Percentiles rank a stretch among this genome's conserved stretches.
Conservation (phyloP, 2,329 filamentous ascomycete genomes). For the Aureobasidium musti region DNA sequence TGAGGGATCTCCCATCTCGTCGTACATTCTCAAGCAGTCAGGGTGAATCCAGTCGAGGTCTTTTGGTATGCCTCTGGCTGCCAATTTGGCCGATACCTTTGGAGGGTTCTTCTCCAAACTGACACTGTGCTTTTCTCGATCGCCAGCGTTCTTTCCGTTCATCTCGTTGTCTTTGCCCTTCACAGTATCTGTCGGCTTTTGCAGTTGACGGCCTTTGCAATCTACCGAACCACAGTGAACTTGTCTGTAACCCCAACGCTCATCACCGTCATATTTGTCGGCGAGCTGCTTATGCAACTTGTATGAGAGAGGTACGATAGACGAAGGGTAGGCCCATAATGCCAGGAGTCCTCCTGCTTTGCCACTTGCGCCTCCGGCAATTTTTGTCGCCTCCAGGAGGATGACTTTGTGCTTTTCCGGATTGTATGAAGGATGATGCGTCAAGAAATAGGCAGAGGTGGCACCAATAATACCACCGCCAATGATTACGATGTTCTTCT, state of each 20-base stretch:
- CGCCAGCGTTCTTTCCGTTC: conserved; percentile 37
- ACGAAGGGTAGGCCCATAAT: conserved; percentile 85
- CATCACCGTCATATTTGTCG: conserved; percentile 74
- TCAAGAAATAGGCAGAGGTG: conserved; percentile 88
- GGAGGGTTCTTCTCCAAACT: conserved; percentile 59
- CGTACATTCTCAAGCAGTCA: conserved; percentile 67
- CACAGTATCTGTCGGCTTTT: conserved; percentile 34
- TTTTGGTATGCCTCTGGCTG: conserved; percentile 65
- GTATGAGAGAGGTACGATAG: conserved; percentile 84
- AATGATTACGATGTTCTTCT: conserved; percentile 42
- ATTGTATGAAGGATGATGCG: conserved; percentile 79
- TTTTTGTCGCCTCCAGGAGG: conserved; percentile 78
- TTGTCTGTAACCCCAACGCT: conserved; percentile 82
- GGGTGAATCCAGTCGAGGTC: conserved; percentile 84
- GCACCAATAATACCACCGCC: conserved; percentile 92
- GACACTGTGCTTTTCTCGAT: conserved; percentile 45
- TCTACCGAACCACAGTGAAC: conserved; percentile 71
- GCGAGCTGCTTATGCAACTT: conserved; percentile 79
- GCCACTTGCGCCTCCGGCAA: conserved; percentile 90
- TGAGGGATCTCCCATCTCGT: conserved; percentile 76
- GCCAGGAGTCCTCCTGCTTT: conserved; percentile 91
- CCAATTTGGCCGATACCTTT: conserved; percentile 53
- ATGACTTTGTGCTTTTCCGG: conserved; percentile 74
- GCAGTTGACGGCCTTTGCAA: conserved; percentile 41
- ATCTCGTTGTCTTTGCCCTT: conserved; percentile 37